Base-by-base conservation (phyloP, 805 yeast species). In the Candida xiaguanensis region DNA sequence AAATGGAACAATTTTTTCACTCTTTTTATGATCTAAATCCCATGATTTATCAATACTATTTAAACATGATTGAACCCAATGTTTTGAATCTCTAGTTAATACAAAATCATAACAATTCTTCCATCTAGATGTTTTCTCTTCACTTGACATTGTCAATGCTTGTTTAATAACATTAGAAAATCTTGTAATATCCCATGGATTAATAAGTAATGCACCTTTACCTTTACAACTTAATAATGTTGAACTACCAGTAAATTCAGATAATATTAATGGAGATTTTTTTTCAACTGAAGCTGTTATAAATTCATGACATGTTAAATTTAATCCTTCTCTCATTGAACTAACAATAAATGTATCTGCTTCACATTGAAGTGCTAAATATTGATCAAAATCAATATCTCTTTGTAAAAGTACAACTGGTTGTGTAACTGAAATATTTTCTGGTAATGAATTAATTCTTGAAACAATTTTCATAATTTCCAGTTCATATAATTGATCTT, bases 241-340 rank as follows among this genome's bases (percentile, higher is more conserved):
- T 0, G 98, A 95, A 8, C 96, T 85, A 1, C 99, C 99, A 1
- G 96, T 89, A 52, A 93, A 93, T 59, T 93, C 99, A 27, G 95
- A 85, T 40, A 93, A 61, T 33, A 93, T 74, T 45, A 91, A 71
- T 1, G 96, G 96, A 0, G 96, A 83, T 47, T 83, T 80, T 43
- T 77, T 77, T 30, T 75, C 78, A 16, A 70, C 63, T 1, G 93
- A 77, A 18, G 95, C 85, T 40, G 82, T 82, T 30, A 89, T 75
- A 57, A 84, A 93, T 58, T 93, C 99, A 56, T 93, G 99, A 50
- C 96, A 91, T 0, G 98, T 90, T 54, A 93, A 70, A 52, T 93
- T 93, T 89, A 93, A 85, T 18, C 99, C 99, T 60, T 93, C 99
- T 56, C 99, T 80, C 72, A 91, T 76, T 1, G 96, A 85, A 8